Evolutionary conservation across 192 early-diverging fungal genomes (phyloP), one percentile per base, ranked within the genome.

Genomic region (Dimargaris verticillata): DNA sequence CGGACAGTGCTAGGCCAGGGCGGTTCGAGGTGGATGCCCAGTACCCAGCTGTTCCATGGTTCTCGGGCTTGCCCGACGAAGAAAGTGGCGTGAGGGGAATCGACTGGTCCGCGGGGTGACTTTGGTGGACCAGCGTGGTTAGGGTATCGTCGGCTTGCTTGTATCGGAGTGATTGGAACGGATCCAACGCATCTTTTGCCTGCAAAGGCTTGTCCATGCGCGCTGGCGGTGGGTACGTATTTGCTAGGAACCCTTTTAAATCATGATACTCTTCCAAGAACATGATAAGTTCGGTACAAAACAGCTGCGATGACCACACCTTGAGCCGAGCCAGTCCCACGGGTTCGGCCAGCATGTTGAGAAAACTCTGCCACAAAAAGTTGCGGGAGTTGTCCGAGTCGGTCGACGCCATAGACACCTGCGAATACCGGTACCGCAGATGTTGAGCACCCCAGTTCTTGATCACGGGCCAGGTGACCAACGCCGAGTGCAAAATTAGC

Each of bases 181-280:
- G 6, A 20, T 5, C 6, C 5, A 20, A 20, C 22, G 49, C 5
- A 20, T 5, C n/a, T 5, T 5, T 6, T 6, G 6, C 49, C 49
- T 5, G 10, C 14, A 24, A 7, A 7, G 17, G 5, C 24, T 11
- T 10, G 25, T 20, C 53, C 33, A n/a, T 13, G 33, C 53, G 53
- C 17, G 53, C 25, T 7, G 53, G 53, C 33, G 53, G 53, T 9
- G 53, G 53, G 53, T 38, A 55, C 12, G 53, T 55, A 24, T 29
- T 55, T 13, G 53, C 53, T 14, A 55, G 26, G n/a, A 55, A 55
- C 33, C 28, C 4, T 29, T 55, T 55, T 10, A 55, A 24, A 11
- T 55, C 53, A 10, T 55, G 53, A 28, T 55, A 55, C 33, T 55
- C 53, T 28, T 55, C 53, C 6, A 55, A 14, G 24, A 55, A 55